These are phyloP conservation scores for Clavispora santaluciae DNA, from an alignment of 805 yeast species.

Conservation along the genomic window DNA sequence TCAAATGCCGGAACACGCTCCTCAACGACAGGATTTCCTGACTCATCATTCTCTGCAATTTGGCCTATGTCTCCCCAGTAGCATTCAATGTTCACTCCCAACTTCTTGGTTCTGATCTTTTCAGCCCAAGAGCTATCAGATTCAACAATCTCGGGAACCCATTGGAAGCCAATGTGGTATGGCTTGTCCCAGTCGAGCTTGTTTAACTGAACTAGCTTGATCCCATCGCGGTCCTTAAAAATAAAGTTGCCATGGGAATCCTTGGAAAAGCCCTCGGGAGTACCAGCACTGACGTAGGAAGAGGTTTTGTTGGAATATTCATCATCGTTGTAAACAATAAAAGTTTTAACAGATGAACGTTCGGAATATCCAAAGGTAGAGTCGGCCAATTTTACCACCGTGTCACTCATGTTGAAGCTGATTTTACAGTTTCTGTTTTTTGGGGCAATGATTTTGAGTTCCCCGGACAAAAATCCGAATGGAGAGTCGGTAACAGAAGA, in stretches of 20 bases:
- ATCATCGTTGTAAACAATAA: constrained; percentile 46
- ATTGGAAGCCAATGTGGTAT: constrained; percentile 64
- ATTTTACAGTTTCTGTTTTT: constrained; percentile 64
- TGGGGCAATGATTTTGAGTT: constrained; percentile 50
- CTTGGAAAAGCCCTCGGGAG: constrained; percentile 44
- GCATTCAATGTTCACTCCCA: constrained; percentile 62
- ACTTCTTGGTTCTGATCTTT: constrained; percentile 26
- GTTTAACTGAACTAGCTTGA: constrained; percentile 59
- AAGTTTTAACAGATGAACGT: constrained; percentile 59
- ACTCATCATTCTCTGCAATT: constrained; percentile 24
- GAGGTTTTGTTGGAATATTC: constrained; percentile 3
- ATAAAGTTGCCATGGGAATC: constrained; percentile 42
- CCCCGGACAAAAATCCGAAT: constrained; percentile 64
- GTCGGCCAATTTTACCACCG: constrained; percentile 22
- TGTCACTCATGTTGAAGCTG: constrained; percentile 49
- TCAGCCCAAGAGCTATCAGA: constrained; percentile 26
- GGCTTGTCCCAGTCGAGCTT: constrained; percentile 56
- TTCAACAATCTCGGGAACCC: constrained; percentile 63
- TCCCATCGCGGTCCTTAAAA: constrained; percentile 56
- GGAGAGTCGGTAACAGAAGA: constrained; percentile 41
- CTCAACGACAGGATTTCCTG: constrained; percentile 18
- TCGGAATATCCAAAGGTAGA: constrained; percentile 5
- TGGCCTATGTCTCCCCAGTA: constrained; percentile 71
- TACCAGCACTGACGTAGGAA: constrained; percentile 6
- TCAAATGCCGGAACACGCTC: constrained; percentile 63